Conservation (phyloP, 768 basidiomycete genomes). For the Termitomyces heimii region DNA sequence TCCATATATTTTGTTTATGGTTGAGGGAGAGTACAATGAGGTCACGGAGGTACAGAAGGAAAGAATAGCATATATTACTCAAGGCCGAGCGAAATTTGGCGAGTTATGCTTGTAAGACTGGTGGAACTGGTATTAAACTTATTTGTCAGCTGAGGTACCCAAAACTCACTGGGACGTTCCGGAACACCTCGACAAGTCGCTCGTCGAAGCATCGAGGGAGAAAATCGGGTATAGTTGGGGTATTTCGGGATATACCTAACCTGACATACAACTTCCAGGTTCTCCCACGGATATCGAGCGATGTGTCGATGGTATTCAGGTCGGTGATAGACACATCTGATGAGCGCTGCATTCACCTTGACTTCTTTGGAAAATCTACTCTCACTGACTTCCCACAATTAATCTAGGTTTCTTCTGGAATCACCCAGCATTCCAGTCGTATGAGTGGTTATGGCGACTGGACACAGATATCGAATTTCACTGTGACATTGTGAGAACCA, state of each 20-base stretch:
- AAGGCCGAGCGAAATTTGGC: constrained; percentile 23
- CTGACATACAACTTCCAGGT: constrained; percentile 10
- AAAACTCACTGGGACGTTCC: constrained; percentile 20
- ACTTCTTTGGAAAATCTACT: neutral
- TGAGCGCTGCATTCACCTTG: neutral
- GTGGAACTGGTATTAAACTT: neutral
- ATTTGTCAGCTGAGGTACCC: constrained; percentile 15
- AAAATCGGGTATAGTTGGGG: constrained; percentile 17
- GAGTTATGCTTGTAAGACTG: neutral
- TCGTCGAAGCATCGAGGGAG: constrained; percentile 17
- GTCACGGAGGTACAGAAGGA: constrained; percentile 18
- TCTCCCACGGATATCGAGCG: constrained; percentile 21
- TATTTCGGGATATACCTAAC: neutral
- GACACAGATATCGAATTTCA: constrained; percentile 27
- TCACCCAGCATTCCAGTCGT: constrained; percentile 19
- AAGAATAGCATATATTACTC: constrained; percentile 20
- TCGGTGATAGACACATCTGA: constrained; percentile 3
- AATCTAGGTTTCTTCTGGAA: constrained; percentile 23
- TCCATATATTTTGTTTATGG: constrained; percentile 23
- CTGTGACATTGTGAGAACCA: constrained; percentile 21
- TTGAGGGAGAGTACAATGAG: constrained; percentile 16
- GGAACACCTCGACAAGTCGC: constrained; percentile 14
- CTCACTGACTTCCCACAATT: neutral
- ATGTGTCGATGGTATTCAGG: constrained; percentile 27
- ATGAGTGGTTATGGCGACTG: constrained; percentile 25